These are phyloP conservation scores for Pseudogymnoascus sp. DNA, from an alignment of 2,329 filamentous ascomycete species.

Conservation along the genomic window DNA sequence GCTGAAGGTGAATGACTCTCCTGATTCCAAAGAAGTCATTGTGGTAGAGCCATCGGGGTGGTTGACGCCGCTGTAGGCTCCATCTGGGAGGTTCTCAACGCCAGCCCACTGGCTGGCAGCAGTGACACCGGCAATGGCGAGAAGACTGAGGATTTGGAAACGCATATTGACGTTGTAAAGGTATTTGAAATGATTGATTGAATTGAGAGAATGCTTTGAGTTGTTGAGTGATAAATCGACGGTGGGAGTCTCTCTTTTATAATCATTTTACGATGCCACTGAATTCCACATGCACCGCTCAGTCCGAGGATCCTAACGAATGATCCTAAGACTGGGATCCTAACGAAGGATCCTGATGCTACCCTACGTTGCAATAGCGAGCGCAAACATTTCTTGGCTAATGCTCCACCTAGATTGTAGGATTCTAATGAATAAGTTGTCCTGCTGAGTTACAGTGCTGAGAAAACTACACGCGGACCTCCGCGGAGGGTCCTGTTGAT, in stretches of 20 bases:
- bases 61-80: background rate
- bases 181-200: background rate
- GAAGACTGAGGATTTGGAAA: background rate
- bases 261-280: too few species aligned
- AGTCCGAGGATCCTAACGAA: too few species aligned
- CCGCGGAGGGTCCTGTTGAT: too few species aligned
- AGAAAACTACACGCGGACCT: too few species aligned
- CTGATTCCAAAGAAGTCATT: background rate
- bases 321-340: too few species aligned
- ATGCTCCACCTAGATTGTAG: too few species aligned
- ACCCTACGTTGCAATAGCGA: too few species aligned
- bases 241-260: background rate
- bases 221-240: background rate
- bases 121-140: background rate
- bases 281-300: too few species aligned
- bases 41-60: background rate
- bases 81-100: background rate
- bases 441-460: too few species aligned
- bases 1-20: background rate
- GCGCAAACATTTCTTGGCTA: too few species aligned
- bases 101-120: background rate
- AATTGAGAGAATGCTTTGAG: background rate
- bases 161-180: background rate
- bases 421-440: too few species aligned
- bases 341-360: too few species aligned